A percentile compares a stretch with the other conserved stretches of the same genome.
These are phyloP conservation scores for Penicillium herquei DNA, from an alignment of 495 filamentous ascomycete species.

Conservation along the genomic window DNA sequence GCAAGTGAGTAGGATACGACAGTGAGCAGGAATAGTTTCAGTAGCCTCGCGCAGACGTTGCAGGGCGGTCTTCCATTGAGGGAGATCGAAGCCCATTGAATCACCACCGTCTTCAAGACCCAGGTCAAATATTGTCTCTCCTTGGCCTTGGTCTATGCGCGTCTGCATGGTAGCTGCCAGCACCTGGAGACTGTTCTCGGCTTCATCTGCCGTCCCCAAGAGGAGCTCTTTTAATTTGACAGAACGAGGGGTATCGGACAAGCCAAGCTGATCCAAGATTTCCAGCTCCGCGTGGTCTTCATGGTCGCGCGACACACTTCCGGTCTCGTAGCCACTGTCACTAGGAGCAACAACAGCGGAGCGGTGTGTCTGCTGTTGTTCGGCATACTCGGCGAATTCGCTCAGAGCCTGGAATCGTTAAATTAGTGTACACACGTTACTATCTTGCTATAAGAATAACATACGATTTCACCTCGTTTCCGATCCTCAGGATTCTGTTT, in stretches of 20 bases:
- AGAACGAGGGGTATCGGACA: constrained; percentile 70
- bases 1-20: constrained; percentile 77
- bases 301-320: constrained; percentile 33
- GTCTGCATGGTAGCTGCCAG: constrained; percentile 60
- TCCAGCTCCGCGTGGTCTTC: constrained; percentile 90
- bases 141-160: constrained; percentile 80
- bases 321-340: constrained; percentile 44
- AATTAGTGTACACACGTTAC: constrained; percentile 2
- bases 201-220: constrained; percentile 58
- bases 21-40: constrained; percentile 66
- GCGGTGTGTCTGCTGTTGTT: constrained; percentile 81
- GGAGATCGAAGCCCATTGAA: constrained; percentile 75
- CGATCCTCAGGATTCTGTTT: constrained; percentile 73
- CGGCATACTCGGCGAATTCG: constrained; percentile 97
- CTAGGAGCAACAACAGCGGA: constrained; percentile 42
- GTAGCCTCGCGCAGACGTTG: constrained; percentile 65
- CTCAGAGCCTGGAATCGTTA: constrained; percentile 67
- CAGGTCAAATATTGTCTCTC: constrained; percentile 88
- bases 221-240: constrained; percentile 75
- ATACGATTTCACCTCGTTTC: constrained; percentile 80
- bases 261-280: constrained; percentile 81
- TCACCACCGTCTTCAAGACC: constrained; percentile 92
- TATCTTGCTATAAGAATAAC: constrained; percentile 12
- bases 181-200: constrained; percentile 57
- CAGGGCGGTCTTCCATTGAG: constrained; percentile 77